Conservation (phyloP, 106 monocot species). For the Allium cepa region DNA sequence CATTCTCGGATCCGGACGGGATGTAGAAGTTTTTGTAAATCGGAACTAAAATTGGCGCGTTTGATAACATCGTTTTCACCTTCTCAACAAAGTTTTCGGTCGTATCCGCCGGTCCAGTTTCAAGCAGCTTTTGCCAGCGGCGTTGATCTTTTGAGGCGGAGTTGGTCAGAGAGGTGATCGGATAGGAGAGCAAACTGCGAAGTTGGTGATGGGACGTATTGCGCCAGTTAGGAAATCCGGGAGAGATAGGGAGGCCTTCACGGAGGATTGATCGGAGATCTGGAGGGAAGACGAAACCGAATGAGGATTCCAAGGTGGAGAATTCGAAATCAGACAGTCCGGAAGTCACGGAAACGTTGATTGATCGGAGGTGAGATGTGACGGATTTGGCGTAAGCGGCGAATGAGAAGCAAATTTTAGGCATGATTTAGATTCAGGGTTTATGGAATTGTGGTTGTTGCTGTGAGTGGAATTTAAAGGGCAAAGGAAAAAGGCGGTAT, state of each 20-base stretch:
- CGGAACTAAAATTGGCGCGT: constrained; percentile 35
- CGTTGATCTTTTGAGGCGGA: not conserved
- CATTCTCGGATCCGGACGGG: constrained; percentile 15
- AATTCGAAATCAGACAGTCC: constrained; percentile 42
- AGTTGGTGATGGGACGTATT: constrained; percentile 6
- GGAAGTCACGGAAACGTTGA: constrained; percentile 15
- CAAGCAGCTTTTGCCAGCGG: constrained; percentile 20
- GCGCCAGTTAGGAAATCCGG: constrained; percentile 26
- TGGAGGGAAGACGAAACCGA: constrained; percentile 12
- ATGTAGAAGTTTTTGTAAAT: constrained; percentile 40
- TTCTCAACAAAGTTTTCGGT: not conserved
- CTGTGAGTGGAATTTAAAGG: too few relatives aligned
- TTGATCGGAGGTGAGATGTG: constrained; percentile 18
- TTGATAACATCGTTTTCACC: constrained; percentile 6
- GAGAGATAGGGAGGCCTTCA: constrained; percentile 40
- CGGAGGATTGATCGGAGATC: constrained; percentile 35
- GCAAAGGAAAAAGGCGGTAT: too few relatives aligned
- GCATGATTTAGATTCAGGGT: too few relatives aligned
- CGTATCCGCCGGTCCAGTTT: constrained; percentile 9
- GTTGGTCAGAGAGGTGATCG: constrained; percentile 2
- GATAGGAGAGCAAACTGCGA: constrained; percentile 16
- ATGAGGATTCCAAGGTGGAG: constrained; percentile 18
- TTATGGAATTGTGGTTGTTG: too few relatives aligned
- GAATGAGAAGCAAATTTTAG: constrained; percentile 44
- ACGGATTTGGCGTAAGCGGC: constrained; percentile 58